Base-by-base conservation (phyloP, 345 rosid genomes). In the Punica granatum region DNA sequence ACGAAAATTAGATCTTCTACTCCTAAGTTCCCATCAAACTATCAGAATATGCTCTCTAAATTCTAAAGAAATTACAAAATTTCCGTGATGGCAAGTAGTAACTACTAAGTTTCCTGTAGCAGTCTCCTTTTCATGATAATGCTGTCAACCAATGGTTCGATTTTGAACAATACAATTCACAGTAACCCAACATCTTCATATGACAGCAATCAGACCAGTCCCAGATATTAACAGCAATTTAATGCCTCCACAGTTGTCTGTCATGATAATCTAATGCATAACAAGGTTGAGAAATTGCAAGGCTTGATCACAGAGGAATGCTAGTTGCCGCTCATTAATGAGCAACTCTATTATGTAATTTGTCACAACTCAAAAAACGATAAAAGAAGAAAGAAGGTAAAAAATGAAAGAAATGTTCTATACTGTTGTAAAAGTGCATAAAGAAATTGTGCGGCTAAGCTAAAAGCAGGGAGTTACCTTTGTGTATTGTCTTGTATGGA, bases 401-500 rank as follows among this genome's bases (percentile, higher is more conserved):
- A 37, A 5, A 4, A 37, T n/a, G 58, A 51, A 51, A 28, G 41
- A 54, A 46, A 44, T 44, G 26, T 42, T 26, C 66, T 31, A 6
- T 39, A 46, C 32, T 42, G 28, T n/a, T 31, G 36, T 28, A 26
- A 65, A 44, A 44, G 41, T 65, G 16, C 25, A 48, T 30, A 11
- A 46, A 54, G 41, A 31, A 65, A 43, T 28, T 15, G 13, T 49
- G 3, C 56, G 42, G n/a, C 7, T 14, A 34, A 30, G 19, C 31
- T 35, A 44, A 3, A 3, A 56, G 18, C 23, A 60, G 62, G 16
- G 6, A 72, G 63, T 43, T 73, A 92, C 99, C 98, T 87, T 78
- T 92, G 98, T 51, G 88, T 79, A 83, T 88, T 90, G 75, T 92
- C 98, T 76, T 84, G 99, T 72, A 86, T 86, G 78, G 88, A 92